Conservation (phyloP, 1,284 basidiomycete genomes). For the Singerocomus inundabilis region DNA sequence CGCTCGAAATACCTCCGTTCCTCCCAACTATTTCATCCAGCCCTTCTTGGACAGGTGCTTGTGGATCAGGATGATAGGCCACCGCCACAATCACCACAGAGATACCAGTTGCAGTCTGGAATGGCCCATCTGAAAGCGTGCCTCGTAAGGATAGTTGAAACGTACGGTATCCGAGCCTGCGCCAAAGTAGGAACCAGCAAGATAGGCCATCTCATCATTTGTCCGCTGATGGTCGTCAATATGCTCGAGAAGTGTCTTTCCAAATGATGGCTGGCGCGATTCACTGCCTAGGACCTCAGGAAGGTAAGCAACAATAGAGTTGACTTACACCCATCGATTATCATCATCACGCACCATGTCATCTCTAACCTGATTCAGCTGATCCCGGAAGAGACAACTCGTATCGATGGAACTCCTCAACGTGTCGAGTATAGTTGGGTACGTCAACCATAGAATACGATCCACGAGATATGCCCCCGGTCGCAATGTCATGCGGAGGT, state of each 20-base stretch:
- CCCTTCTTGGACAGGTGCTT: conserved; percentile 56
- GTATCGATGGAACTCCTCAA: conserved; percentile 45
- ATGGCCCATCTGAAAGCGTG: not conserved
- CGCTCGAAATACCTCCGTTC: too few relatives aligned
- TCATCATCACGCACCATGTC: conserved; percentile 38
- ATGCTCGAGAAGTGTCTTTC: conserved; percentile 55
- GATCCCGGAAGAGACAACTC: conserved; percentile 57
- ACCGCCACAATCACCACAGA: conserved; percentile 61
- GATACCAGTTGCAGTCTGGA: conserved; percentile 54
- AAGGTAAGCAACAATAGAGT: conserved; percentile 6
- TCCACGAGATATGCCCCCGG: conserved; percentile 63
- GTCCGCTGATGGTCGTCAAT: conserved; percentile 48
- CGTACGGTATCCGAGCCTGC: conserved; percentile 61
- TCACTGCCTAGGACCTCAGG: conserved; percentile 25
- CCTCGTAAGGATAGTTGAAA: accelerated
- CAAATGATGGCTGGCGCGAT: conserved; percentile 47
- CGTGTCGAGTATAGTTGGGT: conserved; percentile 17
- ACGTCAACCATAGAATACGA: conserved; percentile 50
- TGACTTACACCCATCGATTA: too few relatives aligned
- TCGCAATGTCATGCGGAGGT: conserved; percentile 50
- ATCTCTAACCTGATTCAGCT: conserved; percentile 44
- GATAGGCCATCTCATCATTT: conserved; percentile 55
- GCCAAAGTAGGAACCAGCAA: conserved; percentile 64
- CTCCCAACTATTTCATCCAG: conserved; percentile 56
- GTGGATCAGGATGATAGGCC: conserved; percentile 56